Base-by-base conservation (phyloP, 2,329 filamentous ascomycete genomes). In the Tolypocladium pustulatum region DNA sequence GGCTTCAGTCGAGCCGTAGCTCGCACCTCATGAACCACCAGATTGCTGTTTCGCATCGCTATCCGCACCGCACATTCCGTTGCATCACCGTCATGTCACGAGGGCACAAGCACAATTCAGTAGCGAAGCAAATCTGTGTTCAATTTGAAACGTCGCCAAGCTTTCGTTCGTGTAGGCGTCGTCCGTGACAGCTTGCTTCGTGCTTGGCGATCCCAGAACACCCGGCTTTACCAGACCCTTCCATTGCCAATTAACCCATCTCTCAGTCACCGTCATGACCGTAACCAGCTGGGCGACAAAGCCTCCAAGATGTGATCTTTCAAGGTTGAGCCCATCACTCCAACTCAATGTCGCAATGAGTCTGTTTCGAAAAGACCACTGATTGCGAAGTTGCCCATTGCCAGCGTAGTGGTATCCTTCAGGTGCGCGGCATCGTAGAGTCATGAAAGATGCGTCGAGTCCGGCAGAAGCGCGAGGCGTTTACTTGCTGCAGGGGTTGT, bases 401-500 rank as follows among this genome's bases (percentile, higher is more conserved):
- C 65, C 63, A 64, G 65, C 66, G 63, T 64, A 61, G 61, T 40
- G 61, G 8, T 17, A n/a, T 69, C 64, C 63, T 66, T 65, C 57
- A 62, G 65, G 63, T 65, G 68, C 67, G 69, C 67, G 66, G 68
- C 65, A 61, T 72, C 70, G 67, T 69, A 66, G 68, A 62, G 66
- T 72, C 70, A 73, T 73, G 67, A 67, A 67, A 73, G 75, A 76
- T 76, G 73, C 66, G 74, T 77, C 72, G 69, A 76, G 76, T 76
- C 76, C 81, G 82, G 80, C 79, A 76, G 76, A 75, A 77, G 76
- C 75, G 78, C 75, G 79, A 83, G 76, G 74, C 75, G 81, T 83
- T 87, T 87, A 87, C 80, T 87, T 87, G 78, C 84, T 87, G 70
- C 46, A 17, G 10, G 22, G 41, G 9, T 15, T 60, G 67, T 79